A percentile compares a stretch with the other conserved stretches of the same genome.
Evolutionary conservation across 1,139 yeast species (phyloP).

Genomic region (Suhomyces ambrosiae): DNA sequence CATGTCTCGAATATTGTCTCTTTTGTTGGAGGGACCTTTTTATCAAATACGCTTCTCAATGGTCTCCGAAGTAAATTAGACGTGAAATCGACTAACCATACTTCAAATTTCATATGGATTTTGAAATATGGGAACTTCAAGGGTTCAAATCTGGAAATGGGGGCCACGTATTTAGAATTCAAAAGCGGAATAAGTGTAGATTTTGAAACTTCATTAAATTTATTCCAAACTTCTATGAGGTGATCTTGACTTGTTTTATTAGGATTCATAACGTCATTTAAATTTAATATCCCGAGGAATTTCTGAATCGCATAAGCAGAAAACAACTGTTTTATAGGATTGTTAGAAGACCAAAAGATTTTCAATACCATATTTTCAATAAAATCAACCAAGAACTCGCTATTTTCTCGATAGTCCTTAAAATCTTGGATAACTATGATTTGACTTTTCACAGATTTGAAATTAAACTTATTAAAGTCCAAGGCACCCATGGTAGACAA

Average conservation of each 20-base stretch:
- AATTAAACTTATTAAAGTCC: constrained; percentile 64
- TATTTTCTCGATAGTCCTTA: constrained; percentile 61
- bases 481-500: constrained; percentile 78
- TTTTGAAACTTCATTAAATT: constrained; percentile 66
- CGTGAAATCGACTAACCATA: constrained; percentile 74
- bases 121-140: constrained; percentile 38
- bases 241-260: constrained; percentile 22
- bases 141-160: constrained; percentile 42
- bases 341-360: constrained; percentile 86
- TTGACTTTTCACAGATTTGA: constrained; percentile 46
- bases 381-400: constrained; percentile 64
- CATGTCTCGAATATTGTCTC: constrained; percentile 63
- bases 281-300: constrained; percentile 64
- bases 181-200: constrained; percentile 77
- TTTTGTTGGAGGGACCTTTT: constrained; percentile 16
- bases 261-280: constrained; percentile 30
- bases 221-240: constrained; percentile 54
- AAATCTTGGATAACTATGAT: constrained; percentile 61
- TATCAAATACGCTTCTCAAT: constrained; percentile 17
- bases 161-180: constrained; percentile 70
- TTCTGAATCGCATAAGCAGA: constrained; percentile 92
- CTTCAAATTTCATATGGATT: constrained; percentile 39
- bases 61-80: constrained; percentile 61
- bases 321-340: constrained; percentile 81
- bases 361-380: constrained; percentile 72